phyloP scores from a whole-genome alignment of 2,329 filamentous ascomycete species.

The Hypoxylon sp. region DNA sequence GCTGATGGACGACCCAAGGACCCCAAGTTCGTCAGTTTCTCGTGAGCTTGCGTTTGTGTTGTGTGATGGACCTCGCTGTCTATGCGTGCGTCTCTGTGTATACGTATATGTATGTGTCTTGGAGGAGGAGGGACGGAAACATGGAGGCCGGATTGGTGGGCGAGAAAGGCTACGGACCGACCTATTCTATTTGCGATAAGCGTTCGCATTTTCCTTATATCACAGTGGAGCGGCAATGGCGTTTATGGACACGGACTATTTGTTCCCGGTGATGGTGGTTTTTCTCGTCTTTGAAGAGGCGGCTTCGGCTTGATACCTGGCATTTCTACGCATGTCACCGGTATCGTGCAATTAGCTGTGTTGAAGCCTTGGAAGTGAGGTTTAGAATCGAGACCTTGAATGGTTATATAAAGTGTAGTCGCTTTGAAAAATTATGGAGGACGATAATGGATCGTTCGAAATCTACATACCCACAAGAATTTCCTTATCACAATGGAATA shows the following conservation, averaged over 20 bases:
- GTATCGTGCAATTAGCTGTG: slow-evolving; percentile 6
- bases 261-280: slow-evolving; percentile 3
- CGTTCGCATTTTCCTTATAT: slow-evolving; percentile 32
- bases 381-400: slow-evolving; percentile 9
- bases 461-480: slow-evolving; percentile 31
- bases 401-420: slow-evolving; percentile 9
- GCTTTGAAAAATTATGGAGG: slow-evolving; percentile 3
- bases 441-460: slow-evolving; percentile 29
- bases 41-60: slow-evolving; percentile 59
- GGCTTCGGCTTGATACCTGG: slow-evolving; percentile 10
- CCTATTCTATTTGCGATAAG: slow-evolving; percentile 27
- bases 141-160: slow-evolving; percentile 10
- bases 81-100: slow-evolving; percentile 11
- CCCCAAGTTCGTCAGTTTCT: slow-evolving; percentile 96
- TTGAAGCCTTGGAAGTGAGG: slow-evolving; percentile 4
- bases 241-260: slow-evolving; percentile 34
- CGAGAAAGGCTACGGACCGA: slow-evolving; percentile 18
- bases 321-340: slow-evolving; percentile 2
- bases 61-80: background rate
- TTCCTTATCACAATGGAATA: slow-evolving; percentile 28
- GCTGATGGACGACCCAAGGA: slow-evolving; percentile 89
- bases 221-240: slow-evolving; percentile 27
- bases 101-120: slow-evolving; percentile 18
- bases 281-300: background rate
- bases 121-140: slow-evolving; percentile 13